A percentile compares a stretch with the other conserved stretches of the same genome.
Conservation (phyloP, 257 asterid genomes). For the Przewalskia tangutica region DNA sequence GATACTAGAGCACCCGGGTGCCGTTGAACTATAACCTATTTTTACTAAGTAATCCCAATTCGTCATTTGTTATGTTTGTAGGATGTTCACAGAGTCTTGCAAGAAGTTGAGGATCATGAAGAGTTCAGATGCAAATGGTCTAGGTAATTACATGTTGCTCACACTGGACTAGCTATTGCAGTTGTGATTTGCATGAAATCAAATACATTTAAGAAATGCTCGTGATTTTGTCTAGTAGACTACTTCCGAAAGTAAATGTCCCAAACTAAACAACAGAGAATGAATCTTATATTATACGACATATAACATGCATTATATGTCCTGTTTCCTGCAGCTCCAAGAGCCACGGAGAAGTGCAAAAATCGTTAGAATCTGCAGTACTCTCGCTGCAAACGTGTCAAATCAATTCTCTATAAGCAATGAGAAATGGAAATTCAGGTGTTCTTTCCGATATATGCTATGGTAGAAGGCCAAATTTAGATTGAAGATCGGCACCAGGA, state of each 20-base stretch:
- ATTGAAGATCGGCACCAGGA: not conserved
- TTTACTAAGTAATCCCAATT: not conserved
- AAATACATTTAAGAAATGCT: not conserved
- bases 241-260: not conserved
- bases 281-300: not conserved
- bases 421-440: not conserved
- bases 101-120: constrained; percentile 36
- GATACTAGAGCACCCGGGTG: not conserved
- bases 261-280: not conserved
- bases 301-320: not conserved
- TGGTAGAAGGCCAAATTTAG: not conserved
- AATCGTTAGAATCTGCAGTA: constrained; percentile 8
- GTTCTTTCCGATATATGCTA: not conserved
- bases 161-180: not conserved
- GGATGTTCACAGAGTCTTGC: constrained; percentile 34
- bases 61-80: constrained; percentile 4
- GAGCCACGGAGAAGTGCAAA: constrained; percentile 24
- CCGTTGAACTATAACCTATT: not conserved
- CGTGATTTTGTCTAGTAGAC: not conserved
- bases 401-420: not conserved
- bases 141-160: constrained; percentile 15
- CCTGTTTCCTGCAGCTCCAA: constrained; percentile 17
- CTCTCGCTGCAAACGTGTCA: not conserved
- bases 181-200: not conserved
- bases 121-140: constrained; percentile 34